Base-by-base conservation (phyloP, 306 rosid species). In the Cyclanthera cordifolia region DNA sequence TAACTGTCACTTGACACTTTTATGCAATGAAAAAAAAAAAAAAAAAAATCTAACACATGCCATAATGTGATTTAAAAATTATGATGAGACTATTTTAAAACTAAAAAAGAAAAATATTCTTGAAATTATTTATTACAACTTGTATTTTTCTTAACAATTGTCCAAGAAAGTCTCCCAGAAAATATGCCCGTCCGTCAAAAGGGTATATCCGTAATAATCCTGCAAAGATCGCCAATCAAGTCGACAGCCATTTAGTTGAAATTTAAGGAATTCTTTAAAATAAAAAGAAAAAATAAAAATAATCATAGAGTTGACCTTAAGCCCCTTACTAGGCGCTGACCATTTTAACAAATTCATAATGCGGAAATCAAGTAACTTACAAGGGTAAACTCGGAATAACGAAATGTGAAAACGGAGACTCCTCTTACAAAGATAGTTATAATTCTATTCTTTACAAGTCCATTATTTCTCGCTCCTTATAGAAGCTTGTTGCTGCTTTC, bases 171-270 rank as follows among this genome's bases (percentile, higher is more conserved):
- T 53, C 58, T 8, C 58, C 32, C 4, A 21, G 11, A 23, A 23
- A 53, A 4, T 4, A 21, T 9, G 32, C 32, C 15, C n/a, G n/a
- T n/a, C 37, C 17, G 61, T 32, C 41, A 12, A 59, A 59, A 25
- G 14, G 47, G 67, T 14, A 59, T 34, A 59, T 32, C 67, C 47
- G 67, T 59, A 59, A 59, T 59, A 59, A 59, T 59, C 13, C 12
- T 24, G 47, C 47, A 46, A 16, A 59, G 14, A 32, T 32, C 25
- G 67, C 21, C 9, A 32, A 16, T 32, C 43, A 34, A n/a, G 47
- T 30, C 0, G 66, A 57, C 65, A 28, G 6, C 4, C 11, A 14
- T 56, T 55, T 3, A 5, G 4, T 1, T 1, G 23, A 28, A 14
- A 57, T 27, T 57, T 56, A 12, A 27, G 14, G 0, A 20, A 52